Conservation (phyloP, 768 basidiomycete genomes). For the Roridomyces roridus region DNA sequence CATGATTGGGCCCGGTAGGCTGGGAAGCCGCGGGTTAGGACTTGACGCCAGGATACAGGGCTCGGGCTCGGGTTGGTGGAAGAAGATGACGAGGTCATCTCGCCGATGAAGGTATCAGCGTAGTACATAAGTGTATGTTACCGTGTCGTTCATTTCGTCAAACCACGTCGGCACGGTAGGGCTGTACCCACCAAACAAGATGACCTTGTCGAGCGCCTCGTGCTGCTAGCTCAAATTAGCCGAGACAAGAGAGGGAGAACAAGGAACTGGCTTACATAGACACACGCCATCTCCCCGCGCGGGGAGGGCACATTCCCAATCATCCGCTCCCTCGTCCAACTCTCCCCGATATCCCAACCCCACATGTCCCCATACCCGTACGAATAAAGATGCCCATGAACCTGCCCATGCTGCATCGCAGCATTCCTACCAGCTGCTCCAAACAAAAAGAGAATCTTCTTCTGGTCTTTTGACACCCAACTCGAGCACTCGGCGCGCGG, state of each 20-base stretch:
- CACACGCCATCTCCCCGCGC: conserved; percentile 35
- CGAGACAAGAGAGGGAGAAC: not conserved
- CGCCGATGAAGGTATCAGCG: conserved; percentile 46
- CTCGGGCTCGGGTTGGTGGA: conserved; percentile 1
- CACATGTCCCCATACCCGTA: conserved; percentile 36
- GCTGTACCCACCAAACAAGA: conserved; percentile 49
- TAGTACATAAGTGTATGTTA: conserved; percentile 45
- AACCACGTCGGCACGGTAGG: conserved; percentile 33
- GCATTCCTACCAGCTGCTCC: conserved; percentile 42
- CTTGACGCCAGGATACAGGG: conserved; percentile 39
- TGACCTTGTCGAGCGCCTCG: conserved; percentile 34
- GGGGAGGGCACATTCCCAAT: conserved; percentile 37
- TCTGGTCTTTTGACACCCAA: conserved; percentile 39
- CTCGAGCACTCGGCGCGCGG: conserved; percentile 38
- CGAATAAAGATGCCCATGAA: conserved; percentile 25
- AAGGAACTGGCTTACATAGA: conserved; percentile 32
- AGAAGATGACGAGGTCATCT: conserved; percentile 17
- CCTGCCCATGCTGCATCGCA: conserved; percentile 29
- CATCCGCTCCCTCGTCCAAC: conserved; percentile 37
- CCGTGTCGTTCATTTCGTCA: conserved; percentile 23
- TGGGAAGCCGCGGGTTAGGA: conserved; percentile 47
- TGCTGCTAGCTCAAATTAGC: too few species aligned
- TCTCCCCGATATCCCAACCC: conserved; percentile 37
- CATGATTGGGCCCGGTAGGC: conserved; percentile 44
- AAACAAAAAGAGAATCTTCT: conserved; percentile 40